phyloP scores from a whole-genome alignment of 1,284 basidiomycete species.

The Cryptococcus sp. region DNA sequence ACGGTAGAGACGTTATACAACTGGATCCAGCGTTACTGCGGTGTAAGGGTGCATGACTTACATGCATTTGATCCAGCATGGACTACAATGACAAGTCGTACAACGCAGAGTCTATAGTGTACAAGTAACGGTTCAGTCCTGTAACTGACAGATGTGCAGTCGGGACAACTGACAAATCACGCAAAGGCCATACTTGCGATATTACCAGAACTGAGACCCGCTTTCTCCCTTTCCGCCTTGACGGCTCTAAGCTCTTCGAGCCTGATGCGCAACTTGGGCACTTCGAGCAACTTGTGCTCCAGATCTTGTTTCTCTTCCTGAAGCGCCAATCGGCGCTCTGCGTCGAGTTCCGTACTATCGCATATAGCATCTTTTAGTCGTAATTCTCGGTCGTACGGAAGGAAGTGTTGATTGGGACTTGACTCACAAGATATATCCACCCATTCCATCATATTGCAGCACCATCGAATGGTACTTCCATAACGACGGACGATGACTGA shows the following conservation, averaged over 20 bases:
- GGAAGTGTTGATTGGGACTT: not conserved
- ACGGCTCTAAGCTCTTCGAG: constrained; percentile 65
- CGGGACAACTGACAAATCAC: no score
- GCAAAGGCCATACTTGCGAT: no score
- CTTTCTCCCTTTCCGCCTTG: constrained; percentile 41
- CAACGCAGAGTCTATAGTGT: no score
- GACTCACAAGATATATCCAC: constrained; percentile 67
- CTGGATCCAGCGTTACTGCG: no score
- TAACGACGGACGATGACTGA: constrained; percentile 86
- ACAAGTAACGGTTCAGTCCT: no score
- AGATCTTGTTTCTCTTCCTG: constrained; percentile 91
- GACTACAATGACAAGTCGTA: no score
- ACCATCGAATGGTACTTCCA: constrained; percentile 96
- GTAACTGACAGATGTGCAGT: no score
- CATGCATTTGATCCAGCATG: no score
- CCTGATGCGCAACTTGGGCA: constrained; percentile 79
- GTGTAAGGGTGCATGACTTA: no score
- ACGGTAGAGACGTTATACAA: not conserved
- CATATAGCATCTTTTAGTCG: not conserved
- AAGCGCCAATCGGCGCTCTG: constrained; percentile 83
- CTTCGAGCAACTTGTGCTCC: constrained; percentile 75
- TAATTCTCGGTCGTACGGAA: not conserved
- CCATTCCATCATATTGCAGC: constrained; percentile 73
- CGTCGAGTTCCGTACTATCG: constrained; percentile 79
- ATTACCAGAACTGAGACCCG: not conserved